Conservation (phyloP, 306 rosid species). For the Alnus glutinosa region DNA sequence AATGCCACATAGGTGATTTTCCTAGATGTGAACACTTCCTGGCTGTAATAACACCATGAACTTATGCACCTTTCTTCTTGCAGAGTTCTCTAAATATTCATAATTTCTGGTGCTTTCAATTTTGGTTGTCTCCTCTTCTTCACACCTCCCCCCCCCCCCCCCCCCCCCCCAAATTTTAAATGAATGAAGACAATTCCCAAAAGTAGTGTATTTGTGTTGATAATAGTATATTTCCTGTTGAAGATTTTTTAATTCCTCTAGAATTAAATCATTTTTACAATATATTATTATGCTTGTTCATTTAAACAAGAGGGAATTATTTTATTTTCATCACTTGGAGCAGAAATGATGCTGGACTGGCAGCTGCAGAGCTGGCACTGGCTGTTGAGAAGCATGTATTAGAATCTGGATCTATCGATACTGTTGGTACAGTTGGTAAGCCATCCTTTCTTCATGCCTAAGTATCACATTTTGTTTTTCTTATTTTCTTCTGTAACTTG, state of each 20-base stretch:
- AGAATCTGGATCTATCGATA: slow-evolving; percentile 86
- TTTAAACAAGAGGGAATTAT: neutral
- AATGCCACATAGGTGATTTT: slow-evolving; percentile 79
- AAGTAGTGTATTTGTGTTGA: neutral
- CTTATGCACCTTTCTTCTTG: neutral
- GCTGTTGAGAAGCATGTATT: slow-evolving; percentile 89
- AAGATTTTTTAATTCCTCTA: neutral
- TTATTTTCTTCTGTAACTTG: neutral
- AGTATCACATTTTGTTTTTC: neutral
- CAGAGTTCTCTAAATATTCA: slow-evolving; percentile 1
- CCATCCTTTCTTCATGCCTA: slow-evolving; percentile 11
- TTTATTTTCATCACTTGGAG: slow-evolving; percentile 30
- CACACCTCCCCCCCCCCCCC: neutral
- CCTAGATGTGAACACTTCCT: neutral
- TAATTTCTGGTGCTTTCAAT: neutral
- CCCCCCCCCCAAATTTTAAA: slow-evolving; percentile 6
- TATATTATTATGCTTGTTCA: slow-evolving; percentile 2
- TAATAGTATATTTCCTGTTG: neutral
- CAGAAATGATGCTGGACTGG: slow-evolving; percentile 98
- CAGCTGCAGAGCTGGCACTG: slow-evolving; percentile 85
- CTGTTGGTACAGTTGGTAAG: slow-evolving; percentile 94
- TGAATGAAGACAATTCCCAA: neutral
- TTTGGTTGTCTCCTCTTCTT: neutral
- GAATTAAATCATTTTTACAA: neutral
- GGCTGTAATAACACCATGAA: slow-evolving; percentile 4